Evolutionary conservation across 2,329 filamentous ascomycete genomes (phyloP), one percentile per base, ranked within the genome.

Genomic region (Stachybotrys chartarum): DNA sequence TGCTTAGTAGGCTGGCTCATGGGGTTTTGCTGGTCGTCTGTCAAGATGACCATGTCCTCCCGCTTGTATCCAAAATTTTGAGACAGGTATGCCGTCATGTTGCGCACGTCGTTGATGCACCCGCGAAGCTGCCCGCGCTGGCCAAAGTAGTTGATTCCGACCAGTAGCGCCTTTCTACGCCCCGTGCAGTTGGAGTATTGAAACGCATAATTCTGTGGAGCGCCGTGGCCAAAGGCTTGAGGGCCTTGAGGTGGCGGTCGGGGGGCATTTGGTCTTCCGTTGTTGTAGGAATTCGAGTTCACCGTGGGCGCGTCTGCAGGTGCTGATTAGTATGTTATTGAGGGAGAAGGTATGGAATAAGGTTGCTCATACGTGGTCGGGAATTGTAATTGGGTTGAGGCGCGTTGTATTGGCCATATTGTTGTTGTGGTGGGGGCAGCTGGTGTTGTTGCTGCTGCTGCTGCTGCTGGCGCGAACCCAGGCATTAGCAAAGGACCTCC

Each of bases 1-100:
- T 90, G 88, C 72, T 97, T 97, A 6, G 91, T 96, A 8, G 93
- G 93, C 74, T 96, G 91, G 73, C 91, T 96, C 89, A 97, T 96
- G 30, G 91, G 90, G 64, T 96, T 96, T 70, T 96, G 91, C 75
- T 97, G 92, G 69, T 97, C 93, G 68, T 97, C 93, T 45, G 93
- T 97, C 69, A 97, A 80, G 59, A 94, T 86, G 18, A 97, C 93
- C 93, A 97, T 97, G 68, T 97, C 92, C 72, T 97, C 93, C 56
- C 91, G 80, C 73, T 91, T 91, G 72, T 97, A 97, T 32, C 89
- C 89, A 70, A 95, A 97, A 67, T 91, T 86, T 71, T 92, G 85
- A 60, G 90, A 90, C 56, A 97, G 78, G 68, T 96, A 97, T 52
- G 82, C 81, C 24, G 91, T 96, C 91, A 97, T 96, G 76, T 97